phyloP scores from a whole-genome alignment of 805 yeast genomes.

The Candida oleophila region DNA sequence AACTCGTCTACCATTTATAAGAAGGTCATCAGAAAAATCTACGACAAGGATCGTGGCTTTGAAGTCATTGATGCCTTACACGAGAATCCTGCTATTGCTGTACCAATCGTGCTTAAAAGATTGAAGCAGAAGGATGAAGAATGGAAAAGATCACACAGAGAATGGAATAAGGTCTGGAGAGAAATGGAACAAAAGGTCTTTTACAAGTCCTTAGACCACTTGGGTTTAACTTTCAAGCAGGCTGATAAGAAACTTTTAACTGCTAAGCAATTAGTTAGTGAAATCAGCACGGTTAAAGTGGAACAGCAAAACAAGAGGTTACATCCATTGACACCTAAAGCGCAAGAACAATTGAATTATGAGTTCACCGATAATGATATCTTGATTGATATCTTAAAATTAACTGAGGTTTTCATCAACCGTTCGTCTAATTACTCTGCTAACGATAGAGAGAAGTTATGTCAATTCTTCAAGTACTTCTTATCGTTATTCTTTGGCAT shows the following conservation, averaged over 20 bases:
- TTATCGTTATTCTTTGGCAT: slow-evolving; percentile 69
- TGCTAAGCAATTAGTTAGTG: slow-evolving; percentile 85
- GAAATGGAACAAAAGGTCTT: slow-evolving; percentile 95
- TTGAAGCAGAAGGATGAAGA: slow-evolving; percentile 97
- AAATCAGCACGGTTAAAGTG: slow-evolving; percentile 86
- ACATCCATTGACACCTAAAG: slow-evolving; percentile 82
- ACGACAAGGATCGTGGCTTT: slow-evolving; percentile 91
- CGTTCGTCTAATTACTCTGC: slow-evolving; percentile 74
- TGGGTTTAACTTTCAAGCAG: slow-evolving; percentile 94
- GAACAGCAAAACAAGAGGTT: slow-evolving; percentile 86
- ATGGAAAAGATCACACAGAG: slow-evolving; percentile 97
- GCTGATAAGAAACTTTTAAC: slow-evolving; percentile 91
- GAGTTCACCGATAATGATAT: slow-evolving; percentile 64
- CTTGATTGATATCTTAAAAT: slow-evolving; percentile 67
- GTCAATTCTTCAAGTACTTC: slow-evolving; percentile 68
- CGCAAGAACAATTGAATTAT: slow-evolving; percentile 71
- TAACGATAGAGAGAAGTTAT: slow-evolving; percentile 75
- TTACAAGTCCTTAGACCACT: slow-evolving; percentile 89
- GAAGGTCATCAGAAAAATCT: slow-evolving; percentile 87
- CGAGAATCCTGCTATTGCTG: slow-evolving; percentile 92
- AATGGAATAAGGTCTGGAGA: slow-evolving; percentile 99
- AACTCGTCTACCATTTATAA: slow-evolving; percentile 88
- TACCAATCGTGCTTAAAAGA: slow-evolving; percentile 88
- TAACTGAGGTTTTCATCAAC: slow-evolving; percentile 65
- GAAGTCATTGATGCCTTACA: slow-evolving; percentile 96